Evolutionary conservation across 495 filamentous ascomycete species (phyloP), one percentile per base, ranked within the genome.

Genomic region (Cudoniella acicularis): DNA sequence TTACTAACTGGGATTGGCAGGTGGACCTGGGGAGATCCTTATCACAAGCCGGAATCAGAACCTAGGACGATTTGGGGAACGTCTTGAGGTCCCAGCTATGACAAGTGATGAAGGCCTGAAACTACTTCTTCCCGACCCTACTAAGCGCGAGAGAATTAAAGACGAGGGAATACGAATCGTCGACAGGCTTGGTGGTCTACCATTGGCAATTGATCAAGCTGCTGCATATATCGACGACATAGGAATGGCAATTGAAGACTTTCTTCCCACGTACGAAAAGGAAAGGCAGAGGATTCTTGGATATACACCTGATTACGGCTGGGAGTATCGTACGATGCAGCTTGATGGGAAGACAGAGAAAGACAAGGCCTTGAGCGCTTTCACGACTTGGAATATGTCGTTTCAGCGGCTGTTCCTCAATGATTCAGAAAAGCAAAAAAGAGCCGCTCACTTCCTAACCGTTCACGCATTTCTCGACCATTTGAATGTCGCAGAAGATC

Each of bases 41-140:
- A 43, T 65, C 54, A 67, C 65, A 36, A 62, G 53, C 48, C 49
- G 65, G 26, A 26, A 52, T 52, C 52, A 48, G 10, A 54, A 47
- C 30, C 11, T 53, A 11, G 27, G 41, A 17, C 26, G 51, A 16
- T 50, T 65, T 24, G 63, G 62, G 36, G 18, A 48, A 27, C 51
- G 40, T n/a, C 36, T 62, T 46, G 27, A 26, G 24, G 49, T 67
- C 21, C 21, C 48, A 6, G 40, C 43, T n/a, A 61, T 64, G 62
- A 40, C 41, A 13, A 49, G 60, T 36, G 56, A 50, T 45, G 65
- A 60, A 43, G 61, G 61, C 42, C 20, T 69, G 10, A 52, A 64
- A 24, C 64, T 67, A 17, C 57, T 67, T 30, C 62, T 69, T 54
- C 22, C 49, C 26, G 26, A 36, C 26, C 45, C 17, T 26, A 26